Conservation (phyloP, 257 asterid genomes). For the Rehmannia glutinosa region DNA sequence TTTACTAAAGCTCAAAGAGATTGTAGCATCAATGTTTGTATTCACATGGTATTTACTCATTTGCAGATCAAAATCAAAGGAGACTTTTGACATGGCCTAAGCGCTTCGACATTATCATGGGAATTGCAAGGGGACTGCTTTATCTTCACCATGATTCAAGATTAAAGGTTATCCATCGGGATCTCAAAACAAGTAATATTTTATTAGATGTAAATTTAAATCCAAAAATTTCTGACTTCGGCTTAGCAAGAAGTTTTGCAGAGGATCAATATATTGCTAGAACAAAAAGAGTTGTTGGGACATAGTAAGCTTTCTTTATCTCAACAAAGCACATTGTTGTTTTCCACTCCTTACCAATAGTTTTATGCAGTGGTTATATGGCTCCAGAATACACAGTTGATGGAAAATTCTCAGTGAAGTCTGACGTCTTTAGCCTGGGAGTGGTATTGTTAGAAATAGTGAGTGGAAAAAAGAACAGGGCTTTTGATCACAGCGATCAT, state of each 20-base stretch:
- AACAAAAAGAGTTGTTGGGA: constrained; percentile 35
- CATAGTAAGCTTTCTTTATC: constrained; percentile 22
- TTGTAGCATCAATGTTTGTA: neutral
- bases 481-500: constrained; percentile 19
- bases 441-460: constrained; percentile 42
- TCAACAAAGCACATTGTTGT: neutral
- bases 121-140: constrained; percentile 36
- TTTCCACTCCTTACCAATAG: neutral
- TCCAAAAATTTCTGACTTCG: constrained; percentile 41
- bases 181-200: constrained; percentile 39
- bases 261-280: constrained; percentile 19
- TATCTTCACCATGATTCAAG: constrained; percentile 44
- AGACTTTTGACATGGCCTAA: constrained; percentile 26
- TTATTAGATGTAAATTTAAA: constrained; percentile 24
- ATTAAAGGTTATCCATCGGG: constrained; percentile 35
- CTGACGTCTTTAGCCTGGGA: constrained; percentile 42
- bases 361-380: constrained; percentile 42
- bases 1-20: neutral
- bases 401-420: constrained; percentile 38
- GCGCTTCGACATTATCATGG: constrained; percentile 32
- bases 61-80: constrained; percentile 21
- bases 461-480: constrained; percentile 37
- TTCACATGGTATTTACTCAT: no score
- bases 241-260: constrained; percentile 34
- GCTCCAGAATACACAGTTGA: constrained; percentile 43